Base-by-base conservation (phyloP, 371 early-diverging fungal species). In the Mucor piriformis region DNA sequence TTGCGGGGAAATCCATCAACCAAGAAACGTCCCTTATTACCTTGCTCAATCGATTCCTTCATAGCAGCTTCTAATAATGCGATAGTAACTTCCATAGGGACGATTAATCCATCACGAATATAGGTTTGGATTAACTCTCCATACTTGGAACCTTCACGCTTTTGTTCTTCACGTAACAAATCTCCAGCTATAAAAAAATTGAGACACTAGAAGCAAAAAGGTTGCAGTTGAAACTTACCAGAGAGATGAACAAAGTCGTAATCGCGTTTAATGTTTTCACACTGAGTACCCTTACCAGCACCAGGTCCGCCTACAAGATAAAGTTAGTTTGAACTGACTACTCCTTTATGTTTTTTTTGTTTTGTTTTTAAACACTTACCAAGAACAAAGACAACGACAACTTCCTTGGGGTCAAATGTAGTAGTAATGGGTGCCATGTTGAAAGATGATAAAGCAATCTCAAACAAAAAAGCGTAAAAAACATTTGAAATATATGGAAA, bases 261-360 rank as follows among this genome's bases (percentile, higher is more conserved):
- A 66, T 97, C 97, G 12, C 84, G 64, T 24, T 92, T 95, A 49
- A 98, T 76, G 54, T 88, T 86, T 3, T 76, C 84, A 64, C 95
- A 96, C 74, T 96, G 95, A 23, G 98, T 98, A 32, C 98, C 98
- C 75, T 98, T 98, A 66, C 94, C 92, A 20, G 90, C 86, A 53
- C 94, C 94, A 24, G 94, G 94, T 3, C 93, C 94, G 57, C 93
- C 88, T 84, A 69, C 47, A 33, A 50, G 43, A 7, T 23, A 57
- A 27, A 3, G 29, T 54, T 33, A 35, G 43, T 20, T 15, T 42
- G 10, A 42, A 38, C 6, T 15, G 16, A 5, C 43, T 10, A 20
- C 21, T 5, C 3, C 18, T 21, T 7, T n/a, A n/a, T n/a, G n/a
- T n/a, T 21, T 25, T 32, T 21, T 42, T n/a, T 25, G 10, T 27